Percentiles rank a stretch among this genome's conserved stretches.
Evolutionary conservation across 192 early-diverging fungal genomes (phyloP).

Genomic region (Rhizophagus clarus): DNA sequence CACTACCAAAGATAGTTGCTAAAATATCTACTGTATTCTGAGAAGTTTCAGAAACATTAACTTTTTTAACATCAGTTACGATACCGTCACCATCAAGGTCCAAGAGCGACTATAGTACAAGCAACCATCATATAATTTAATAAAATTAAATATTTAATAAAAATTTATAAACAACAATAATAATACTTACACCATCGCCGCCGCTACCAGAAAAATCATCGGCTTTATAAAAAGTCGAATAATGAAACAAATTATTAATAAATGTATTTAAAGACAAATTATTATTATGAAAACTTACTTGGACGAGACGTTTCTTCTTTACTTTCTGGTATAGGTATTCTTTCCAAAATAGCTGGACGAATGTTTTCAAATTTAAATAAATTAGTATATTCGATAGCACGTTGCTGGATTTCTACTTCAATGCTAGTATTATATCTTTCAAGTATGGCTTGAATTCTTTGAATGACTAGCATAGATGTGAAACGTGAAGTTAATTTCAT

Average conservation of each 20-base stretch:
- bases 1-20: constrained; percentile 77
- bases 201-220: background rate
- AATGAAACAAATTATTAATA: background rate
- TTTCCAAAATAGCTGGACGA: constrained; percentile 81
- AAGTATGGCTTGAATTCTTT: constrained; percentile 63
- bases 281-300: constrained; percentile 24
- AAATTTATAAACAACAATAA: background rate
- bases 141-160: background rate
- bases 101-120: constrained; percentile 51
- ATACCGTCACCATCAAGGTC: constrained; percentile 67
- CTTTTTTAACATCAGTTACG: background rate
- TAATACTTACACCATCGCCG: background rate
- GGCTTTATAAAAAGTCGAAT: background rate
- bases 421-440: constrained; percentile 66
- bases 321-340: constrained; percentile 87
- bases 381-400: constrained; percentile 88
- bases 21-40: constrained; percentile 56
- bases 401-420: constrained; percentile 92
- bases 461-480: constrained; percentile 43
- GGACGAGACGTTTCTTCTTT: constrained; percentile 38
- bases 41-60: background rate
- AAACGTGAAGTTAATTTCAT: constrained; percentile 91
- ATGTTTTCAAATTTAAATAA: constrained; percentile 76
- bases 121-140: background rate
- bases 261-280: background rate